Evolutionary conservation across 148 eudicot genomes (phyloP).

Genomic region (Selenicereus undatus): DNA sequence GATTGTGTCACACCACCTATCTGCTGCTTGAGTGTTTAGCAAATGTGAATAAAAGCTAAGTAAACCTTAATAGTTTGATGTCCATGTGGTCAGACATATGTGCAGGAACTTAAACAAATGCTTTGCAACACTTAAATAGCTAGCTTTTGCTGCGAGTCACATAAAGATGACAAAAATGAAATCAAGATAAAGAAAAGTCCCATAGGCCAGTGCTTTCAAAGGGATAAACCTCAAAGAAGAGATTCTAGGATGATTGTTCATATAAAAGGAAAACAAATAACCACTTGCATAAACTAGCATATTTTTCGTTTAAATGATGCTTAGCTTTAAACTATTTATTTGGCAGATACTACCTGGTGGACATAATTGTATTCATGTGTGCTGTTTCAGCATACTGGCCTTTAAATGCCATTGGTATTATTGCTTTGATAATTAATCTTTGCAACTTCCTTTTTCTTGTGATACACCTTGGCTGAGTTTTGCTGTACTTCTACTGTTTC

Average conservation of each 20-base stretch:
- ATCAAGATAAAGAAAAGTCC: neutral
- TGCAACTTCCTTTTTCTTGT: neutral
- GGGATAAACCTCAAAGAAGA: neutral
- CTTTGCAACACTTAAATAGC: no score
- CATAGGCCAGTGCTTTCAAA: neutral
- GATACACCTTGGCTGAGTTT: neutral
- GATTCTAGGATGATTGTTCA: neutral
- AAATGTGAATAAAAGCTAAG: no score
- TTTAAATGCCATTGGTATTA: neutral
- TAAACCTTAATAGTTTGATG: no score
- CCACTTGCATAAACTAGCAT: neutral
- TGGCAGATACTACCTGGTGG: neutral
- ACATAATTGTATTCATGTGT: neutral
- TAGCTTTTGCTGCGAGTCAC: neutral
- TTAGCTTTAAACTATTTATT: neutral
- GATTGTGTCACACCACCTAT: no score
- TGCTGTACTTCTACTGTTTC: neutral
- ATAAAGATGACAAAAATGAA: neutral
- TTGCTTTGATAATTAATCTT: neutral
- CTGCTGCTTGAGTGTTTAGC: no score
- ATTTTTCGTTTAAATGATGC: neutral
- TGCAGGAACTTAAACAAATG: no score
- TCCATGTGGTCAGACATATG: no score
- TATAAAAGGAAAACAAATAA: neutral
- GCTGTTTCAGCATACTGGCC: neutral